These are phyloP conservation scores for Eucalyptus polyanthemos DNA, from an alignment of 345 rosid species.

Conservation along the genomic window DNA sequence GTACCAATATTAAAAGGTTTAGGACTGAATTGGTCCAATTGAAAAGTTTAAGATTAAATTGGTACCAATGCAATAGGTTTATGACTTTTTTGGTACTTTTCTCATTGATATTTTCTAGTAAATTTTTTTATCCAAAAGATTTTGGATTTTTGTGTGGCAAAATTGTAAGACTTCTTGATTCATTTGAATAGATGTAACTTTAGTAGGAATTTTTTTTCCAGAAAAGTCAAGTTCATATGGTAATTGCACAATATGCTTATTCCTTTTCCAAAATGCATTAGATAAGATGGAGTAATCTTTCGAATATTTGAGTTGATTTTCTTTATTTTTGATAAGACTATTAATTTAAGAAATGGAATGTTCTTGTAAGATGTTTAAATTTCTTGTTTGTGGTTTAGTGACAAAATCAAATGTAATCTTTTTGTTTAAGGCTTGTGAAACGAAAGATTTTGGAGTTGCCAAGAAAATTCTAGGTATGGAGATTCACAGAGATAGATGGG, in stretches of 20 bases:
- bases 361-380: background rate
- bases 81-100: no score
- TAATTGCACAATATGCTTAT: background rate
- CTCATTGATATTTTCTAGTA: no score
- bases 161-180: background rate
- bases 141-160: background rate
- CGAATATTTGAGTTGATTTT: background rate
- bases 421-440: background rate
- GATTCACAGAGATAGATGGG: fast-evolving
- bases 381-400: no score
- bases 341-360: background rate
- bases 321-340: background rate
- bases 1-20: no score
- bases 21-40: no score
- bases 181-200: background rate
- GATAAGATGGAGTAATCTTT: background rate
- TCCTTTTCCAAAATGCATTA: background rate
- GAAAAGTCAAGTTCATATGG: background rate
- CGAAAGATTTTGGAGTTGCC: no score
- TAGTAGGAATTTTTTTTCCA: no score
- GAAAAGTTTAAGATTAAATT: no score
- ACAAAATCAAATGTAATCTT: background rate
- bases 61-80: no score
- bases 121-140: background rate
- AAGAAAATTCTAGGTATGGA: no score